Percentiles rank a stretch among this genome's conserved stretches.
phyloP scores from a whole-genome alignment of 208 protist species.

The Lotmaria passim region DNA sequence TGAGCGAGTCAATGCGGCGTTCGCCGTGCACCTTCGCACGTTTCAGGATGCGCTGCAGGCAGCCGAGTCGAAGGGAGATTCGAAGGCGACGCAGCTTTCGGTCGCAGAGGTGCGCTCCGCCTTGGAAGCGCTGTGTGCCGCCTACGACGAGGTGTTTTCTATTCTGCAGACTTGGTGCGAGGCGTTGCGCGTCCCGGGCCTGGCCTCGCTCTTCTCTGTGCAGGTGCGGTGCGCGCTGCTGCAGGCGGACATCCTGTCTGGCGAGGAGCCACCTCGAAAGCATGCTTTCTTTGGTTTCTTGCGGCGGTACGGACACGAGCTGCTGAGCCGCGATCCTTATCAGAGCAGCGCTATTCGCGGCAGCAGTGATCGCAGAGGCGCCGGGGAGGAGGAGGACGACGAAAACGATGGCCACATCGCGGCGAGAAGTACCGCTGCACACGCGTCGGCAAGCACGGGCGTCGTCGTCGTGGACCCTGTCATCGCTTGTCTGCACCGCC shows the following conservation, averaged over 20 bases:
- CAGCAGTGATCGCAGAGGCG: neutral
- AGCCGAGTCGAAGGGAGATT: neutral
- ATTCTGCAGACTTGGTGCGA: conserved; percentile 63
- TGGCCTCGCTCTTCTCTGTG: conserved; percentile 44
- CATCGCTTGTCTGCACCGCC: conserved; percentile 60
- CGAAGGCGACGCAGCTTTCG: neutral
- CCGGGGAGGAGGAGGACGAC: neutral
- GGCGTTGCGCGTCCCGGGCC: conserved; percentile 33
- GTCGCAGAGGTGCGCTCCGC: conserved; percentile 26
- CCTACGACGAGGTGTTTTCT: conserved; percentile 34
- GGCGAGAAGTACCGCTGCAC: neutral
- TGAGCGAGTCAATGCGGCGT: conserved; percentile 15
- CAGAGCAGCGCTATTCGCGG: neutral
- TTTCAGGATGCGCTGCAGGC: conserved; percentile 22
- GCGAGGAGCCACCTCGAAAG: conserved; percentile 55
- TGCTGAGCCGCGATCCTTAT: neutral
- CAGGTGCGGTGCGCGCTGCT: conserved; percentile 65
- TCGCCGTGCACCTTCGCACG: conserved; percentile 10
- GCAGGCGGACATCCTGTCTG: conserved; percentile 67
- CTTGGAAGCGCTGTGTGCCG: conserved; percentile 44
- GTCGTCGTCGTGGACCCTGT: conserved; percentile 35
- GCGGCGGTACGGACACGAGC: conserved; percentile 37
- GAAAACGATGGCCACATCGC: neutral
- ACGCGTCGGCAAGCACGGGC: neutral
- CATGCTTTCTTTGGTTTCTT: conserved; percentile 60